A percentile compares a stretch with the other conserved stretches of the same genome.
These are phyloP conservation scores for Verticillium zaregamsianum DNA, from an alignment of 2,329 filamentous ascomycete species.

Conservation along the genomic window DNA sequence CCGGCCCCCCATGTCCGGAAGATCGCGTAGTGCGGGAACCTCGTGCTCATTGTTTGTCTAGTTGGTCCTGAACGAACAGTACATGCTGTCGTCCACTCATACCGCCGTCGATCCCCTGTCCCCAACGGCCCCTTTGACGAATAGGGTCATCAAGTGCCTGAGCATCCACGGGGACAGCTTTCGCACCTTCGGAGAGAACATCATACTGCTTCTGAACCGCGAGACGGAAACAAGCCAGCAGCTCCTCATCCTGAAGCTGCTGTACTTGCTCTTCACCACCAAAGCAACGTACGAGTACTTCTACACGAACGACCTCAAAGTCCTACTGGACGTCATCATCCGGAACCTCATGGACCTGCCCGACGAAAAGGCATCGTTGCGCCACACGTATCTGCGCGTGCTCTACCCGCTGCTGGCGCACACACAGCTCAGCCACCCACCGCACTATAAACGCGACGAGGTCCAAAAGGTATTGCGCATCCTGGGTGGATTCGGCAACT, in stretches of 20 bases:
- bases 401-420: conserved; percentile 86
- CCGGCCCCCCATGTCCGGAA: neutral
- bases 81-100: conserved; percentile 74
- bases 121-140: conserved; percentile 62
- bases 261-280: conserved; percentile 94
- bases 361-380: conserved; percentile 69
- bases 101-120: conserved; percentile 35
- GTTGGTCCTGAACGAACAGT: conserved; percentile 97
- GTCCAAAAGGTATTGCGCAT: conserved; percentile 72
- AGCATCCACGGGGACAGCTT: conserved; percentile 76
- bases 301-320: conserved; percentile 94
- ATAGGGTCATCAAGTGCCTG: conserved; percentile 88
- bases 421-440: conserved; percentile 81
- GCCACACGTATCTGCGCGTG: conserved; percentile 93
- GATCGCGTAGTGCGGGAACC: neutral
- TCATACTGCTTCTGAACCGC: conserved; percentile 90
- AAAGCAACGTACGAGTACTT: conserved; percentile 94
- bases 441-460: conserved; percentile 89
- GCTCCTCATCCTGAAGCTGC: conserved; percentile 89
- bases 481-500: conserved; percentile 61
- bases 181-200: conserved; percentile 95
- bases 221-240: conserved; percentile 94
- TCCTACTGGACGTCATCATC: conserved; percentile 92
- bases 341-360: conserved; percentile 95
- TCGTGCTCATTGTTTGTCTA: conserved; percentile 26